These are phyloP conservation scores for Botrytis aclada DNA, from an alignment of 2,329 filamentous ascomycete genomes.

Conservation along the genomic window DNA sequence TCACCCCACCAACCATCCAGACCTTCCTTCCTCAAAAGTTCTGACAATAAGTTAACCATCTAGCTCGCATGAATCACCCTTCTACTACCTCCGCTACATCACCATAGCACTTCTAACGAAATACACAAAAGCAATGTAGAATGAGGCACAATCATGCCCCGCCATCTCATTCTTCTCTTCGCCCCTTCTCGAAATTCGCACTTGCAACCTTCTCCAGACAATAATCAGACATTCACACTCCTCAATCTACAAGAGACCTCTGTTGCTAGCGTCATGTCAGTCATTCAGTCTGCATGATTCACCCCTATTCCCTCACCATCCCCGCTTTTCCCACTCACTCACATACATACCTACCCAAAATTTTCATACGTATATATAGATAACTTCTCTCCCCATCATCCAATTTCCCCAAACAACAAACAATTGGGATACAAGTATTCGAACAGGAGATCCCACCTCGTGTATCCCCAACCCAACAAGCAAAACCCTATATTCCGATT, in stretches of 20 bases:
- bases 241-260: neutral
- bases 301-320: neutral
- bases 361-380: neutral
- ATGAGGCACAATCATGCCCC: neutral
- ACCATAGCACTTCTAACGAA: rapidly evolving
- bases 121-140: neutral
- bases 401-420: neutral
- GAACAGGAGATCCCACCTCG: neutral
- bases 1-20: neutral
- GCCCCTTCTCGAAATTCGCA: neutral
- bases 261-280: neutral
- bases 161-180: neutral
- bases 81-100: neutral
- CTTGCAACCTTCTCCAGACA: neutral
- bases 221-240: neutral
- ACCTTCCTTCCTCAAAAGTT: neutral
- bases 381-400: neutral
- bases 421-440: neutral
- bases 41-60: neutral
- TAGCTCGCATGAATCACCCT: neutral
- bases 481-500: neutral
- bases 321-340: neutral
- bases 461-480: neutral
- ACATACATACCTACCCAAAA: neutral
- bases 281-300: neutral